These are phyloP conservation scores for Quercus glauca DNA, from an alignment of 306 rosid species.

Conservation along the genomic window DNA sequence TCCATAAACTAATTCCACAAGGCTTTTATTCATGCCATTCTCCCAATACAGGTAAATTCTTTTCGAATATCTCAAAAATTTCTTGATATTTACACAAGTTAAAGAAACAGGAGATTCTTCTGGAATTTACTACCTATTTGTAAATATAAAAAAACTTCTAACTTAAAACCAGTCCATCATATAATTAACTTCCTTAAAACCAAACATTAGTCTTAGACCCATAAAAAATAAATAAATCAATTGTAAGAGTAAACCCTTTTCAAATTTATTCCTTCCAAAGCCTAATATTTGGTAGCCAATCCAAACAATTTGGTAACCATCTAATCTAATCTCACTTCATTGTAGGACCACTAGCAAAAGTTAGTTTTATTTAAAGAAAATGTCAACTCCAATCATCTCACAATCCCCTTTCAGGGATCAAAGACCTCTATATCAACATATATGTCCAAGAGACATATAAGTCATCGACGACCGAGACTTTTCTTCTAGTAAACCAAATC, in stretches of 20 bases:
- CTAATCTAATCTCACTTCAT: background rate
- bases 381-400: background rate
- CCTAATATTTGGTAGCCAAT: background rate
- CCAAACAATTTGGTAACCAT: background rate
- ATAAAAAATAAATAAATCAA: background rate
- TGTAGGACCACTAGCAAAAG: background rate
- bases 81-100: background rate
- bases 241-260: background rate
- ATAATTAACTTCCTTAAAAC: background rate
- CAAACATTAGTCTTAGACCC: background rate
- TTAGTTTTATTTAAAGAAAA: background rate
- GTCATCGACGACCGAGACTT: slow-evolving; percentile 6
- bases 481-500: background rate
- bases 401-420: background rate
- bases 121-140: background rate
- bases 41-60: background rate
- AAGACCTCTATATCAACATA: background rate
- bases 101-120: background rate
- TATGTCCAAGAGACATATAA: background rate
- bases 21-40: background rate
- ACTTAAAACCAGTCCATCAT: background rate
- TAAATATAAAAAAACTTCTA: background rate
- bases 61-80: background rate
- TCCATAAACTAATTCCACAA: background rate
- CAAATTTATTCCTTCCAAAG: background rate